phyloP scores from a whole-genome alignment of 768 basidiomycete genomes.

The Naganishia randhawae region DNA sequence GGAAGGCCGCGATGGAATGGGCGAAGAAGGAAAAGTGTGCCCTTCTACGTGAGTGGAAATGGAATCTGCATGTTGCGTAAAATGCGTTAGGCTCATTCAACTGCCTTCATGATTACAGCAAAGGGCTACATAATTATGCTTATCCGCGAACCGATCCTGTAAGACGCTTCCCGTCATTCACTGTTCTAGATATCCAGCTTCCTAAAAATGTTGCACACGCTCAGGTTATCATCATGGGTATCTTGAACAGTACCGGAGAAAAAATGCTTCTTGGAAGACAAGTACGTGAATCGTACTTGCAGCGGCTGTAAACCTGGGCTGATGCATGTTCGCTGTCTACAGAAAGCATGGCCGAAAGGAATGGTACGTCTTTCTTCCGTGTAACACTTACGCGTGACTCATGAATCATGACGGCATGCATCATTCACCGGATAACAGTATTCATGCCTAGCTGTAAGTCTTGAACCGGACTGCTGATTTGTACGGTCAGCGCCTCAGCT shows the following conservation, averaged over 20 bases:
- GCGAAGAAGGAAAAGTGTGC: conserved; percentile 61
- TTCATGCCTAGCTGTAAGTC: conserved; percentile 70
- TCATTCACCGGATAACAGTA: conserved; percentile 56
- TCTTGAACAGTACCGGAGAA: conserved; percentile 72
- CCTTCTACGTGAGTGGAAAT: conserved; percentile 67
- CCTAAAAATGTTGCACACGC: conserved; percentile 58
- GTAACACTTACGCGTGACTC: neutral
- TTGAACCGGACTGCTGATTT: neutral
- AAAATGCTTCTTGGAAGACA: conserved; percentile 82
- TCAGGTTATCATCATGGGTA: conserved; percentile 91
- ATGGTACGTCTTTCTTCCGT: conserved; percentile 21
- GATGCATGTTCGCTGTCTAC: neutral
- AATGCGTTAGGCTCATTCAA: neutral
- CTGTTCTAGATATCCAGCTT: neutral
- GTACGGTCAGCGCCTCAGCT: neutral
- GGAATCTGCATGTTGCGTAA: too few species aligned
- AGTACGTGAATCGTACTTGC: conserved; percentile 56
- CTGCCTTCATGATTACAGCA: conserved; percentile 53
- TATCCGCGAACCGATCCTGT: conserved; percentile 50
- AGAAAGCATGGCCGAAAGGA: conserved; percentile 29
- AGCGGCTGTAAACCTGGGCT: neutral
- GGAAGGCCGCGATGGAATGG: conserved; percentile 20
- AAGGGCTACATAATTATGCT: conserved; percentile 77
- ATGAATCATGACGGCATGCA: neutral
- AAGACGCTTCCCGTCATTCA: conserved; percentile 13